Evolutionary conservation across 495 filamentous ascomycete species (phyloP).

Genomic region (Penicillium daleae): DNA sequence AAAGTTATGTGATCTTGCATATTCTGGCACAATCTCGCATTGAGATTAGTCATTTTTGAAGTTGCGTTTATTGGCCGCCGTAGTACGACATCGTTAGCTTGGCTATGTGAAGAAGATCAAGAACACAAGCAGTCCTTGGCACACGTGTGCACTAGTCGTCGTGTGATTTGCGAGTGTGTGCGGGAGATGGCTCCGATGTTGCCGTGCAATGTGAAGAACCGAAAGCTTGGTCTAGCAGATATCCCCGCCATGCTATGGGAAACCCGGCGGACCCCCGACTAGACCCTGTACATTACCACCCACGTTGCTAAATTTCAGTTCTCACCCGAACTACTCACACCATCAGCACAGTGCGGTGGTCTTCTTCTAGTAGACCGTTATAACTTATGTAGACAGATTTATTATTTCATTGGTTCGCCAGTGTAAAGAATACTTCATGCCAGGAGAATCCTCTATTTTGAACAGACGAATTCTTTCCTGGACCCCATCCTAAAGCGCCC

Average conservation of each 20-base stretch:
- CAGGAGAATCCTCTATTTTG: neutral
- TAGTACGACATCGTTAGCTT: constrained; percentile 1
- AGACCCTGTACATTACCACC: neutral
- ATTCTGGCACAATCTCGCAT: too few species aligned
- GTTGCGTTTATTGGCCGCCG: too few species aligned
- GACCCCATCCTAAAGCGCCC: too few species aligned
- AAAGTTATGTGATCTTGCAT: too few species aligned
- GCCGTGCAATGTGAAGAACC: neutral
- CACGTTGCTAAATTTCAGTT: neutral
- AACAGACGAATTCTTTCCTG: too few species aligned
- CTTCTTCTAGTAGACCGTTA: neutral
- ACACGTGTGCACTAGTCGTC: constrained; percentile 14
- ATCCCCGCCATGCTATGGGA: constrained; percentile 1
- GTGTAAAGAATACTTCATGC: neutral
- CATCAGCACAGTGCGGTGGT: neutral
- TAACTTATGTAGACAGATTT: neutral
- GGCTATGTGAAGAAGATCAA: constrained; percentile 9
- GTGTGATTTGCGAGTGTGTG: constrained; percentile 2
- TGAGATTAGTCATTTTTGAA: too few species aligned
- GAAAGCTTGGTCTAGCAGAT: constrained; percentile 6
- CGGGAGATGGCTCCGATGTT: neutral
- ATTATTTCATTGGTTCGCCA: neutral
- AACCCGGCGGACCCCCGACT: neutral
- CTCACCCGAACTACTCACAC: neutral
- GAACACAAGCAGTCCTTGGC: constrained; percentile 13